Evolutionary conservation across 1,284 basidiomycete species (phyloP), one percentile per base, ranked within the genome.

Genomic region (Pyrrhoderma lamaoense): DNA sequence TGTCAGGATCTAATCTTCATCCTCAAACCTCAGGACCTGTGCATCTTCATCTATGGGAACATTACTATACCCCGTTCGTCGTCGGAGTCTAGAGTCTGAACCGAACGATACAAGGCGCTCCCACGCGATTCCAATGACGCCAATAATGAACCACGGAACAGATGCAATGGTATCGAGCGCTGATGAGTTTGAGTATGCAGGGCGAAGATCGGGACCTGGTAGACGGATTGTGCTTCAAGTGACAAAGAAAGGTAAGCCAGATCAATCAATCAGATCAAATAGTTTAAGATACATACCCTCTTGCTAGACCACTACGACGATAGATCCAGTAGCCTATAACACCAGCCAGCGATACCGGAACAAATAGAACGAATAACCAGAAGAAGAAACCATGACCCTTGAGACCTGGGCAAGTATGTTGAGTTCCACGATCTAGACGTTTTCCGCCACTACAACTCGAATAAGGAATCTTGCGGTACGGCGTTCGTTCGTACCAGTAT

Each of bases 401-500:
- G 54, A 92, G 67, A 0, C 90, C 91, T 0, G 92, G 90, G 65
- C 93, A 97, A 3, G 68, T 61, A 63, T 97, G 93, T 16, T 59
- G 56, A 8, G 64, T 59, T 1, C 93, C 93, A 42, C 72, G 79
- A 64, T 97, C 90, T 8, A 76, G 77, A 7, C 85, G 75, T 1
- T 71, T 60, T 4, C 91, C 93, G 13, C 80, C 91, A 48, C 82
- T 78, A 64, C 93, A 97, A 16, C 73, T 77, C 45, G 91, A 93
- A 65, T 87, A 87, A 0, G 87, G 86, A 51, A 95, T 89, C 67
- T 90, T 85, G 55, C 92, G 87, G 63, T 94, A 94, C 7, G 82
- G 71, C 0, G 93, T 96, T 22, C 91, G 82, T 51, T 91, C 90
- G 65, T 93, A 94, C 93, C 94, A 96, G 61, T 75, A 88, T 7